These are phyloP conservation scores for Plasmodium falciparum DNA, from an alignment of 169 alveolate genomes.

Conservation along the genomic window DNA sequence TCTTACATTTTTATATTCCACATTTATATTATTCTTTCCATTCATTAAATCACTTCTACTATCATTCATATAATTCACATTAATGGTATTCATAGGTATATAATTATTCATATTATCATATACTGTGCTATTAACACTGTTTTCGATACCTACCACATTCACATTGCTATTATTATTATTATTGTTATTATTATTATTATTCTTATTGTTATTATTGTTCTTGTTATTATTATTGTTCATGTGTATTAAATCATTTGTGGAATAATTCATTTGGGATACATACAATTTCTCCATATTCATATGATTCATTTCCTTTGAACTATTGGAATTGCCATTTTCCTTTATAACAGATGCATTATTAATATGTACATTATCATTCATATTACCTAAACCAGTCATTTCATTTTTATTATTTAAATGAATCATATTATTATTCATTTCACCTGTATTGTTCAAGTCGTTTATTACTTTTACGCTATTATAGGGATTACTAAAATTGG, in stretches of 20 bases:
- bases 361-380: background rate
- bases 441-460: background rate
- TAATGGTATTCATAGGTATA: background rate
- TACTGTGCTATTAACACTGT: background rate
- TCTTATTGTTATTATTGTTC: background rate
- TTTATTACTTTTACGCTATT: background rate
- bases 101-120: slow-evolving; percentile 3
- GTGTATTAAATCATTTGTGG: background rate
- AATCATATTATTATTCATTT: background rate
- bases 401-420: background rate
- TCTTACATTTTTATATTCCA: slow-evolving; percentile 2
- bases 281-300: background rate
- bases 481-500: background rate
- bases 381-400: background rate
- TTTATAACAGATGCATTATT: slow-evolving; percentile 1
- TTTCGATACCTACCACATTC: background rate
- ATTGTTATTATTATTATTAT: background rate
- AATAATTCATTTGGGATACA: background rate
- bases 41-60: background rate
- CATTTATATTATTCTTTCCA: background rate
- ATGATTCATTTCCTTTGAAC: background rate
- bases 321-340: background rate
- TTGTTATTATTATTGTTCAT: background rate
- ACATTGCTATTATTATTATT: background rate
- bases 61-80: background rate